These are phyloP conservation scores for Phascolomyces articulosus DNA, from an alignment of 371 early-diverging fungal species.

Conservation along the genomic window DNA sequence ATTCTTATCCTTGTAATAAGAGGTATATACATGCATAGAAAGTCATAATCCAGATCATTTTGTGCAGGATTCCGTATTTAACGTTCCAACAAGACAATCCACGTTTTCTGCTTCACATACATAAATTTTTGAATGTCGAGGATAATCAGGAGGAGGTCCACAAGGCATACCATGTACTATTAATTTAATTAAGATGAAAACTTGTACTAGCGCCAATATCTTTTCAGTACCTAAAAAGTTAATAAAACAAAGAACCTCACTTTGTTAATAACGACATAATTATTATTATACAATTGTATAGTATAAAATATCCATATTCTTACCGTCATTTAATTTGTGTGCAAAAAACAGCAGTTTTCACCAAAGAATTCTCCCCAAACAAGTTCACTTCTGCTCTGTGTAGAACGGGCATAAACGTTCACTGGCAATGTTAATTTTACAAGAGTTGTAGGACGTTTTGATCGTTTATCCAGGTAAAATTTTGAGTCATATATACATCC, in stretches of 20 bases:
- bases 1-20: too few relatives aligned
- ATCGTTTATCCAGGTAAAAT: neutral
- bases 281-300: neutral
- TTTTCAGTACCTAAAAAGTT: neutral
- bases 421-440: slow-evolving; percentile 1
- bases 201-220: neutral
- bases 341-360: slow-evolving; percentile 2
- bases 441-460: slow-evolving; percentile 1
- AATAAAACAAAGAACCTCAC: neutral
- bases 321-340: neutral
- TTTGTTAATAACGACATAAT: neutral
- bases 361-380: slow-evolving; percentile 1
- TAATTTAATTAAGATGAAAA: neutral
- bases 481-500: slow-evolving; percentile 1
- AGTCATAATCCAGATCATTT: too few relatives aligned
- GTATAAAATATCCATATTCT: neutral
- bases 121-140: neutral
- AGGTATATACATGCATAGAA: too few relatives aligned
- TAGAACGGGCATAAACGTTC: neutral
- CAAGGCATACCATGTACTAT: neutral
- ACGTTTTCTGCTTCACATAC: neutral
- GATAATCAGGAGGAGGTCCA: neutral
- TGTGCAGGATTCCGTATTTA: neutral
- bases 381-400: neutral
- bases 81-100: slow-evolving; percentile 6